Conservation (phyloP, 495 filamentous ascomycete species). For the Evernia prunastri region DNA sequence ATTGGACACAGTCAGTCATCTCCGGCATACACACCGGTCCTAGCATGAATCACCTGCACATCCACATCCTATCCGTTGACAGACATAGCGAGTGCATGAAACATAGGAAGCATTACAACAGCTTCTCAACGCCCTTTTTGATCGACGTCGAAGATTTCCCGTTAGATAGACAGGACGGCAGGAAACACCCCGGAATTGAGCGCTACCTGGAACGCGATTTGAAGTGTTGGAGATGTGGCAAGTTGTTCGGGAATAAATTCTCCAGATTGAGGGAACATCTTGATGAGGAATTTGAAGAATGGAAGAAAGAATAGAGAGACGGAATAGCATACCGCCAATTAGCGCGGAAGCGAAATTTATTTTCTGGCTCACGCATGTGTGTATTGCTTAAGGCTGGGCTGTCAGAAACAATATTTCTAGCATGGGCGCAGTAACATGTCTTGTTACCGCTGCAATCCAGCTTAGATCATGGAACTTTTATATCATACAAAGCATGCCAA, state of each 20-base stretch:
- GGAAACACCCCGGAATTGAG: constrained; percentile 48
- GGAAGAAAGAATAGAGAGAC: constrained; percentile 58
- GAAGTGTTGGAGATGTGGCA: constrained; percentile 80
- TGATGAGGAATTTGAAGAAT: constrained; percentile 69
- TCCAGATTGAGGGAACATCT: constrained; percentile 72
- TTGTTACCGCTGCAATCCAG: background rate
- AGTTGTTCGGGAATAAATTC: constrained; percentile 66
- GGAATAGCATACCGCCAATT: background rate
- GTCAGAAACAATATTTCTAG: background rate
- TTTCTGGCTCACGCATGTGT: background rate
- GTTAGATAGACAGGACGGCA: constrained; percentile 52
- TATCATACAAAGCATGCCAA: background rate
- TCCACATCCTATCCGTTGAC: constrained; percentile 79
- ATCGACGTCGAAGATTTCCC: constrained; percentile 77
- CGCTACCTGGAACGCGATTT: constrained; percentile 57
- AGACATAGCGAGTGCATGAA: constrained; percentile 62
- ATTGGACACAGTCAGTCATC: constrained; percentile 72
- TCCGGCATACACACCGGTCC: constrained; percentile 79
- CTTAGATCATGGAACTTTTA: background rate
- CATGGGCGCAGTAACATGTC: background rate
- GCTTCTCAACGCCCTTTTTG: constrained; percentile 84
- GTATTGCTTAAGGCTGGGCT: background rate
- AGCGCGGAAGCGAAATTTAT: background rate
- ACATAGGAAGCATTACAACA: constrained; percentile 86
- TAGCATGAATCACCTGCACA: constrained; percentile 88